Percentiles rank a stretch among this genome's conserved stretches.
Conservation (phyloP, 1,284 basidiomycete genomes). For the Ustilago nuda region DNA sequence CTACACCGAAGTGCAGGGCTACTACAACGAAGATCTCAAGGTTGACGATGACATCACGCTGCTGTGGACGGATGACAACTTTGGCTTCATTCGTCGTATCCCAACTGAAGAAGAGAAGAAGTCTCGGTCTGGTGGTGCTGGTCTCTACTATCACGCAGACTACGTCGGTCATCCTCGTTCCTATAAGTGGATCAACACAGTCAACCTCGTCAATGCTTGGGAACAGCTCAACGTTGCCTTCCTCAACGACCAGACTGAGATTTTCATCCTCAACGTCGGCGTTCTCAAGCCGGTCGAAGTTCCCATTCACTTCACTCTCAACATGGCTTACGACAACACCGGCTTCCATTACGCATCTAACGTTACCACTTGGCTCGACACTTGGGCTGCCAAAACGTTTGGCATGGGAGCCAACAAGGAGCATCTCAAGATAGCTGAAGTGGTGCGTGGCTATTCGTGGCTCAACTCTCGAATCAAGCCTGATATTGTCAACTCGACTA, state of each 20-base stretch:
- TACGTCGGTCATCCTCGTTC: conserved; percentile 69
- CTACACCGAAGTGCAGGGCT: conserved; percentile 77
- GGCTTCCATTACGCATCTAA: conserved; percentile 12
- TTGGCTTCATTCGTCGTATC: conserved; percentile 63
- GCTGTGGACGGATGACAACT: conserved; percentile 71
- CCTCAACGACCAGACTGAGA: conserved; percentile 54
- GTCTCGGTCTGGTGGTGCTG: conserved; percentile 75
- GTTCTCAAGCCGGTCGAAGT: conserved; percentile 79
- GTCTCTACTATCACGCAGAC: conserved; percentile 76
- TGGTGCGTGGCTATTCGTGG: conserved; percentile 75
- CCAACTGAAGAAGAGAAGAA: conserved; percentile 74
- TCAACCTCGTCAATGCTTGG: conserved; percentile 52
- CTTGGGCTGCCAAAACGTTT: conserved; percentile 78
- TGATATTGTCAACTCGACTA: conserved; percentile 76
- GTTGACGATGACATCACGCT: conserved; percentile 58
- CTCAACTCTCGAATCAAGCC: conserved; percentile 77
- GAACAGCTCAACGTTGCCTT: conserved; percentile 51
- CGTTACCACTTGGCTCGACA: conserved; percentile 73
- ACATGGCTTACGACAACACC: conserved; percentile 75
- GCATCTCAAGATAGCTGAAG: conserved; percentile 70
- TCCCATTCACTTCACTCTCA: conserved; percentile 78
- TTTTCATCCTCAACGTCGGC: conserved; percentile 72
- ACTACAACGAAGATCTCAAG: conserved; percentile 76
- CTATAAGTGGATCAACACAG: conserved; percentile 70
- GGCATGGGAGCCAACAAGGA: conserved; percentile 71